Evolutionary conservation across 2,329 filamentous ascomycete genomes (phyloP).

Genomic region (Stromatinia cepivora): DNA sequence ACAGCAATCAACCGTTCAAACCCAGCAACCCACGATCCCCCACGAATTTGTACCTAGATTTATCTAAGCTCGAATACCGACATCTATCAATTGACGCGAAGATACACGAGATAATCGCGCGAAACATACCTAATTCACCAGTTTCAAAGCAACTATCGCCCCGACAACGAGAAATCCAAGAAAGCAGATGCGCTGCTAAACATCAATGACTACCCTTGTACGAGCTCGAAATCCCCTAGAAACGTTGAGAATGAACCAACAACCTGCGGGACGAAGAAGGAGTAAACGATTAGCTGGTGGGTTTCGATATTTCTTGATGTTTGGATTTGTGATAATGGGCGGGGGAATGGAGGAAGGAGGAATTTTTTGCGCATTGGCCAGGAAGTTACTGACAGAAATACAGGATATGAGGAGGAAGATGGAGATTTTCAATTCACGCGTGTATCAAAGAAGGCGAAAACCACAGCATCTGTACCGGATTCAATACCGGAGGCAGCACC

Average conservation of each 20-base stretch:
- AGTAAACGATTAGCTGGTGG: slow-evolving; percentile 66
- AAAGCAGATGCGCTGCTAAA: slow-evolving; percentile 37
- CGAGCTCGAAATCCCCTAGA: slow-evolving; percentile 63
- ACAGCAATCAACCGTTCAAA: slow-evolving; percentile 1
- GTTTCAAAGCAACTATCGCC: slow-evolving; percentile 16
- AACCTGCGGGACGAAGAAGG: slow-evolving; percentile 56
- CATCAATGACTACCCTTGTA: slow-evolving; percentile 70
- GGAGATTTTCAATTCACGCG: slow-evolving; percentile 76
- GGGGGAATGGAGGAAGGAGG: slow-evolving; percentile 7
- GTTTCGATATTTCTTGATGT: slow-evolving; percentile 38
- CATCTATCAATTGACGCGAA: slow-evolving; percentile 35
- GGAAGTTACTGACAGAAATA: slow-evolving; percentile 23
- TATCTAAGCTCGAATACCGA: not conserved
- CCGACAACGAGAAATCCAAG: slow-evolving; percentile 24
- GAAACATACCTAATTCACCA: slow-evolving; percentile 9
- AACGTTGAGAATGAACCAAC: slow-evolving; percentile 66
- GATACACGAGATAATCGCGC: slow-evolving; percentile 26
- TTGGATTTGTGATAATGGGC: slow-evolving; percentile 20
- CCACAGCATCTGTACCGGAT: slow-evolving; percentile 41
- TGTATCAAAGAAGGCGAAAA: slow-evolving; percentile 64
- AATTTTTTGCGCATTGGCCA: slow-evolving; percentile 12
- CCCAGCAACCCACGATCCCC: slow-evolving; percentile 2
- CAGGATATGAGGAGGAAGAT: slow-evolving; percentile 69
- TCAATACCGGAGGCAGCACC: slow-evolving; percentile 43
- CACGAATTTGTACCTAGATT: not conserved